phyloP scores from a whole-genome alignment of 2,329 filamentous ascomycete genomes.

The Fusarium citri region DNA sequence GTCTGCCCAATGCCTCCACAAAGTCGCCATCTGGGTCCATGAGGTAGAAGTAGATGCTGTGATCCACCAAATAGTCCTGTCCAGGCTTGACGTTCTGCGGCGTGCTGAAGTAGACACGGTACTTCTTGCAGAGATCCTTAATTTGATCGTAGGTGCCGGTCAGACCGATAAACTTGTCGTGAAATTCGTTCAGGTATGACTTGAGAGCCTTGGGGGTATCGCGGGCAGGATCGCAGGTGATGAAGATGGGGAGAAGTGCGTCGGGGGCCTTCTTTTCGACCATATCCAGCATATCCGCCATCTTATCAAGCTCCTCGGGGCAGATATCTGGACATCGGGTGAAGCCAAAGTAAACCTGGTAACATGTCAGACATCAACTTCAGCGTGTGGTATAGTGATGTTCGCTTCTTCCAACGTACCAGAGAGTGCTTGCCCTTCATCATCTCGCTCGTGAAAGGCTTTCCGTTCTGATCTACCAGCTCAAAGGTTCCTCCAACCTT shows the following conservation, averaged over 20 bases:
- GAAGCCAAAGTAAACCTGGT: slow-evolving; percentile 96
- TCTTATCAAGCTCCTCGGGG: slow-evolving; percentile 98
- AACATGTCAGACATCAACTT: slow-evolving; percentile 18
- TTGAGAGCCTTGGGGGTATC: slow-evolving; percentile 89
- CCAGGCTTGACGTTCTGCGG: slow-evolving; percentile 88
- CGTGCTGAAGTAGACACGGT: slow-evolving; percentile 97
- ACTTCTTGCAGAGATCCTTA: slow-evolving; percentile 93
- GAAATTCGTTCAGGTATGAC: slow-evolving; percentile 90
- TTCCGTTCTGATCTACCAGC: slow-evolving; percentile 84
- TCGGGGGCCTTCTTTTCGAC: slow-evolving; percentile 65
- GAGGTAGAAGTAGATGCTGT: slow-evolving; percentile 99
- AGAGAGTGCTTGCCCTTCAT: slow-evolving; percentile 88
- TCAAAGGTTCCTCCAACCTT: slow-evolving; percentile 92
- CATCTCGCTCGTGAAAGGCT: slow-evolving; percentile 79
- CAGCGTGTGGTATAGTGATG: neutral
- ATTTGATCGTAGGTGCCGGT: slow-evolving; percentile 95
- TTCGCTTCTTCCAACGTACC: slow-evolving; percentile 59
- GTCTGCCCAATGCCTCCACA: slow-evolving; percentile 93
- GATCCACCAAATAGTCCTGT: slow-evolving; percentile 97
- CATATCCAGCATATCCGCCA: slow-evolving; percentile 92
- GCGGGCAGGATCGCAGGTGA: slow-evolving; percentile 93
- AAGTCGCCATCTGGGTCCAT: slow-evolving; percentile 99
- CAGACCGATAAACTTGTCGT: slow-evolving; percentile 84
- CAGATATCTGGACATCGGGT: slow-evolving; percentile 98
- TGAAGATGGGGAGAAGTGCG: slow-evolving; percentile 82